Conservation (phyloP, 768 basidiomycete species). For the Russula dissimulans region DNA sequence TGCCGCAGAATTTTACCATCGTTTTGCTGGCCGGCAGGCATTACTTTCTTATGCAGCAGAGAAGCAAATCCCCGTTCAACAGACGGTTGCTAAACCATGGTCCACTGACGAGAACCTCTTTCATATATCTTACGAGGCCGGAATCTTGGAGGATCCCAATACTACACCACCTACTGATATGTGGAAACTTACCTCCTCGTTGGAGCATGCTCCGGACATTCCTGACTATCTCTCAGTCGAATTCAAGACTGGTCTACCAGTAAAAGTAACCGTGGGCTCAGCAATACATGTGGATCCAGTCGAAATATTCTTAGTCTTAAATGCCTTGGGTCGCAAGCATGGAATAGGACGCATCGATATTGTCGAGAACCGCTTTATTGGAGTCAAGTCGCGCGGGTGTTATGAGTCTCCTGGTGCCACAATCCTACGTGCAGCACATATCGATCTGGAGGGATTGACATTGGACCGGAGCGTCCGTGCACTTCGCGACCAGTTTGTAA, state of each 20-base stretch:
- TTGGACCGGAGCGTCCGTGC: constrained; percentile 95
- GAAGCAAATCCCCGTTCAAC: constrained; percentile 85
- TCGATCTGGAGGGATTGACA: constrained; percentile 97
- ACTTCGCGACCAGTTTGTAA: constrained; percentile 90
- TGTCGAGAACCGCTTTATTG: constrained; percentile 99
- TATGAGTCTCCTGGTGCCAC: constrained; percentile 97
- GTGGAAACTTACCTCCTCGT: constrained; percentile 93
- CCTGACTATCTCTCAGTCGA: constrained; percentile 81
- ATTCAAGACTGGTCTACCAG: constrained; percentile 80
- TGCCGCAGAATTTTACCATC: constrained; percentile 81
- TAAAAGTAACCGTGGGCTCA: constrained; percentile 53
- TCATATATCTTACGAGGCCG: constrained; percentile 99
- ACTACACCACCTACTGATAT: constrained; percentile 90
- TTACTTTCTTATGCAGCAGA: constrained; percentile 84
- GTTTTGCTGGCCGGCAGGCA: constrained; percentile 91
- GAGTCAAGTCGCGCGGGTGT: constrained; percentile 98
- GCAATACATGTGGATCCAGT: constrained; percentile 83
- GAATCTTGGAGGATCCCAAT: constrained; percentile 96
- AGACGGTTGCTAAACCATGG: constrained; percentile 97
- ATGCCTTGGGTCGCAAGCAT: constrained; percentile 87
- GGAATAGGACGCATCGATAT: constrained; percentile 97
- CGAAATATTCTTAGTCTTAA: constrained; percentile 87
- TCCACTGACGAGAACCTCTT: constrained; percentile 99
- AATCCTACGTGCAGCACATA: constrained; percentile 88
- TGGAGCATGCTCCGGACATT: constrained; percentile 68